Conservation (phyloP, 73 alveolate species). For the Stentor coeruleus region DNA sequence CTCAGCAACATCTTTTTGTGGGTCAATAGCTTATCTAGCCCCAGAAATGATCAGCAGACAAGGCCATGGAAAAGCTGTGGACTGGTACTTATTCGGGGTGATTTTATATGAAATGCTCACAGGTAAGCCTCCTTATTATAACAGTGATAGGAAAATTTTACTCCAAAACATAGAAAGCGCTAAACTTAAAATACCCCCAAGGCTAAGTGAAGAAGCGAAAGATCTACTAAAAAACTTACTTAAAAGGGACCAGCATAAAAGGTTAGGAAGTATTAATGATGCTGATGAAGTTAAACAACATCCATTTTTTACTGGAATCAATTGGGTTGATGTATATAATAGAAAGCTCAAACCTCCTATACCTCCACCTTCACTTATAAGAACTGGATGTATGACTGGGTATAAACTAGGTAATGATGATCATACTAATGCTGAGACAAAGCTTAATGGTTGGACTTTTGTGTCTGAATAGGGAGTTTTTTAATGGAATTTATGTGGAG, state of each 20-base stretch:
- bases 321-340: conserved; percentile 82
- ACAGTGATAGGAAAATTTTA: conserved; percentile 20
- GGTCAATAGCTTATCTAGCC: conserved; percentile 84
- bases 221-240: conserved; percentile 46
- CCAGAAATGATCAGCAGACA: conserved; percentile 81
- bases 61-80: conserved; percentile 81
- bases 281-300: conserved; percentile 68
- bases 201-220: conserved; percentile 32
- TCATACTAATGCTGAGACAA: no score
- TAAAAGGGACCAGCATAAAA: conserved; percentile 49
- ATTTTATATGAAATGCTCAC: conserved; percentile 88
- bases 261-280: conserved; percentile 59
- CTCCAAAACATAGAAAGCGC: conserved; percentile 29
- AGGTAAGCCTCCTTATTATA: conserved; percentile 55
- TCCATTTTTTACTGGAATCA: conserved; percentile 71
- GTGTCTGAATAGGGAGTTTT: no score
- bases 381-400: no score
- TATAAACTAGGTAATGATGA: no score
- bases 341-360: conserved; percentile 82
- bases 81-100: conserved; percentile 93
- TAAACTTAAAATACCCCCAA: conserved; percentile 25
- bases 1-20: conserved; percentile 85
- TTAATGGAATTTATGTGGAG: no score
- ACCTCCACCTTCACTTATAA: conserved; percentile 35
- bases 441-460: no score